Evolutionary conservation across 306 rosid species (phyloP).

Genomic region (Prunus salicina): DNA sequence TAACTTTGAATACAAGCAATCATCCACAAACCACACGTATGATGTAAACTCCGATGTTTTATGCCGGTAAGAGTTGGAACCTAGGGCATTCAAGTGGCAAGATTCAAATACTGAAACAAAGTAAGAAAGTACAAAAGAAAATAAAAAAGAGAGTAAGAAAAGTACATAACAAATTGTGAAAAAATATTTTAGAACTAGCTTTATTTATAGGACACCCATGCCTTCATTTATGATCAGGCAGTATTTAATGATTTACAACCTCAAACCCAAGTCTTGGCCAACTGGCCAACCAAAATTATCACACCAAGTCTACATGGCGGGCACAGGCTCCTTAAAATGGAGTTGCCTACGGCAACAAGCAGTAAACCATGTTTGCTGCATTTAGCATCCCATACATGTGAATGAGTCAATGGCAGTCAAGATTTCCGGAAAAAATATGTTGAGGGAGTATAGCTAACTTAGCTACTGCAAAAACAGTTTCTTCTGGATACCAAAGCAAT

Average conservation of each 20-base stretch:
- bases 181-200: neutral
- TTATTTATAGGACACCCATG: neutral
- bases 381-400: neutral
- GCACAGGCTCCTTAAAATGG: neutral
- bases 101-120: too few relatives aligned
- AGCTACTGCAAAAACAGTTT: neutral
- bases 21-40: too few relatives aligned
- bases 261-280: neutral
- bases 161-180: neutral
- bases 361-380: neutral
- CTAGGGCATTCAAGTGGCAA: too few relatives aligned
- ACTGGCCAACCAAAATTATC: neutral
- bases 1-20: too few relatives aligned
- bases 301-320: neutral
- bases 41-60: too few relatives aligned
- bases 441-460: neutral
- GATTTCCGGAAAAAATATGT: neutral
- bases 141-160: neutral
- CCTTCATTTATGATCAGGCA: neutral
- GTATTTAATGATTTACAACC: neutral
- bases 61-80: too few relatives aligned
- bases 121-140: neutral
- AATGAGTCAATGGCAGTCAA: neutral
- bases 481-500: neutral
- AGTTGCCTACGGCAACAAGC: neutral